Percentiles rank a stretch among this genome's conserved stretches.
Evolutionary conservation across 352 stramenopile genomes (phyloP).

Genomic region (Globisporangium heterothallicum): DNA sequence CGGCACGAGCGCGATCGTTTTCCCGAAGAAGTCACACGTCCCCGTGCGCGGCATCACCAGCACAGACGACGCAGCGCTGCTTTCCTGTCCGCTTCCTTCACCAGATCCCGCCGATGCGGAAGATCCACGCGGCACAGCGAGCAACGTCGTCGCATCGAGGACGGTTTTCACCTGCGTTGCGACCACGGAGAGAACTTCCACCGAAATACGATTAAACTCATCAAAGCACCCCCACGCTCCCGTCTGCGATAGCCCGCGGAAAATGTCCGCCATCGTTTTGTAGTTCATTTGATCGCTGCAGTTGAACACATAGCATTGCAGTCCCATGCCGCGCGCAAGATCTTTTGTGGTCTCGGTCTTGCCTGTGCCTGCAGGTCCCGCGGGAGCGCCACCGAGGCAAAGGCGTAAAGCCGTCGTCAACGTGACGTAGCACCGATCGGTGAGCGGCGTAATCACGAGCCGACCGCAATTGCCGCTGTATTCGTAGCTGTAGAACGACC

Average conservation of each 20-base stretch:
- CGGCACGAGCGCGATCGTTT: conserved; percentile 75
- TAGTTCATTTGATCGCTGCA: conserved; percentile 93
- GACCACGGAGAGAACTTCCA: conserved; percentile 95
- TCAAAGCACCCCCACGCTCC: conserved; percentile 96
- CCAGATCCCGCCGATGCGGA: conserved; percentile 13
- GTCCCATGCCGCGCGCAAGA: conserved; percentile 60
- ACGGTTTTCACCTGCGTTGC: conserved; percentile 97
- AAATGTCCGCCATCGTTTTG: conserved; percentile 95
- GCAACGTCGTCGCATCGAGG: conserved; percentile 74
- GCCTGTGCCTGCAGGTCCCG: conserved; percentile 74
- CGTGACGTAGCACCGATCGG: conserved; percentile 82
- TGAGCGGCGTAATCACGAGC: conserved; percentile 80
- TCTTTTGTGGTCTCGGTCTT: conserved; percentile 89
- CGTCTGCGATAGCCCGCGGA: conserved; percentile 91
- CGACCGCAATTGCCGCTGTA: conserved; percentile 94
- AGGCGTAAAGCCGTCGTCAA: conserved; percentile 76
- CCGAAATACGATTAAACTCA: conserved; percentile 96
- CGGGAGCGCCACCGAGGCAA: conserved; percentile 71
- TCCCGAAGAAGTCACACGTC: conserved; percentile 88
- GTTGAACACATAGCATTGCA: conserved; percentile 87
- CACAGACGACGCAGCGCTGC: conserved; percentile 16
- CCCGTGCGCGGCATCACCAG: conserved; percentile 38
- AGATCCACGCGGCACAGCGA: conserved; percentile 12
- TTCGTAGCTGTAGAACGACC: conserved; percentile 93
- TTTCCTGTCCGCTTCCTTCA: conserved; percentile 14